Conservation (phyloP, 1,139 yeast species). For the Blastobotrys capitulatus region DNA sequence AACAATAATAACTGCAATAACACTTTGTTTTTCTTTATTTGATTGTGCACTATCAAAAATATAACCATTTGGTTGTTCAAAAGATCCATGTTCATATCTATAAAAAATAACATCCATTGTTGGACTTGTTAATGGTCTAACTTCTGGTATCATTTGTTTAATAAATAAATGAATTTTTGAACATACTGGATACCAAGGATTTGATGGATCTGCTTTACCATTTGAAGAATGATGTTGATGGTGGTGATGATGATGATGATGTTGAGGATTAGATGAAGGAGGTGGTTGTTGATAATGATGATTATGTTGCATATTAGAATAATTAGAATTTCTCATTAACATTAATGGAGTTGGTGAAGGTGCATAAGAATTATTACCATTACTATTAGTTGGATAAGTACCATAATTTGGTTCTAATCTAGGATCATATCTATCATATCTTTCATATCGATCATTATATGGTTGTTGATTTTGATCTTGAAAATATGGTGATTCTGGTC, state of each 20-base stretch:
- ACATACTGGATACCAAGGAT: constrained; percentile 1
- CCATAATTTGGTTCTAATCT: constrained; percentile 1
- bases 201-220: not conserved
- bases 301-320: not conserved
- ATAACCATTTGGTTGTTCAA: constrained; percentile 11
- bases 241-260: not conserved
- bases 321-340: not conserved
- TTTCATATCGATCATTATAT: not conserved
- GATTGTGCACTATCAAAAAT: not conserved
- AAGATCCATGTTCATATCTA: constrained; percentile 7
- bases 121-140: constrained; percentile 5
- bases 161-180: constrained; percentile 6
- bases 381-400: not conserved
- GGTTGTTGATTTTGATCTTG: not conserved
- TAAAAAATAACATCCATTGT: constrained; percentile 9
- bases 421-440: constrained; percentile 4
- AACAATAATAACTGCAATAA: constrained; percentile 5
- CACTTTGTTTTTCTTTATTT: constrained; percentile 5
- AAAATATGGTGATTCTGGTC: not conserved
- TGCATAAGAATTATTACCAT: not conserved
- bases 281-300: not conserved
- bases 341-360: not conserved
- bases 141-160: constrained; percentile 7
- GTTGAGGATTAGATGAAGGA: not conserved
- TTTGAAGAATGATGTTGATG: not conserved